Evolutionary conservation across 495 filamentous ascomycete genomes (phyloP), one percentile per base, ranked within the genome.

Genomic region (Hypoxylon cercidicola): DNA sequence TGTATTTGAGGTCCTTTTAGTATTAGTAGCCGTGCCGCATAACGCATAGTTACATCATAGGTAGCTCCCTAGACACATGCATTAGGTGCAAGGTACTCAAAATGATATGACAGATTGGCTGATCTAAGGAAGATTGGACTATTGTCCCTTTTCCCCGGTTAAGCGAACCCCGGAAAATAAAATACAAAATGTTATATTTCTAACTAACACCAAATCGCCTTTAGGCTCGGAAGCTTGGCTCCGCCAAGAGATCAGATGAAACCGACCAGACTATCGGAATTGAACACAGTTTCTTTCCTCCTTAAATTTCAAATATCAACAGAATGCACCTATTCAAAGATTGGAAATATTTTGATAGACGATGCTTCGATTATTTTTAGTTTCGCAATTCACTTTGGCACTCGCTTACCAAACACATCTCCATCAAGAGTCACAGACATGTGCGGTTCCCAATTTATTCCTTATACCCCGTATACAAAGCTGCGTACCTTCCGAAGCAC

Each of bases 211-310:
- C 55, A 55, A 34, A 46, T 55, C 48, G 34, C 7, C n/a, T 37
- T 48, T 65, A 30, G 55, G n/a, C 44, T 60, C 62, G 62, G 62
- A 66, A 32, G 51, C 50, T 55, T 60, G 37, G 57, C 57, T 66
- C 63, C 63, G 63, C 57, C 55, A 57, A 61, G 46, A 47, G 15
- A 39, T 37, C 46, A 39, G 16, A 19, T 48, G 19, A 53, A 45
- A 21, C 55, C n/a, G 11, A 56, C 25, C 35, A 47, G 23, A 19
- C 41, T 47, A 34, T 34, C 11, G 18, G 23, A 43, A 35, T 23
- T 51, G 39, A n/a, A 20, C 25, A 16, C 1, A 13, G 19, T 45
- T 34, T 32, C 5, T 35, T 45, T 30, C 11, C 43, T 18, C 28
- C 21, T 21, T 15, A 19, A 49, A 50, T 44, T 19, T 41, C 35